Percentiles rank a stretch among this genome's conserved stretches.
Evolutionary conservation across 1,284 basidiomycete species (phyloP).

Genomic region (Trichosporon sp.): DNA sequence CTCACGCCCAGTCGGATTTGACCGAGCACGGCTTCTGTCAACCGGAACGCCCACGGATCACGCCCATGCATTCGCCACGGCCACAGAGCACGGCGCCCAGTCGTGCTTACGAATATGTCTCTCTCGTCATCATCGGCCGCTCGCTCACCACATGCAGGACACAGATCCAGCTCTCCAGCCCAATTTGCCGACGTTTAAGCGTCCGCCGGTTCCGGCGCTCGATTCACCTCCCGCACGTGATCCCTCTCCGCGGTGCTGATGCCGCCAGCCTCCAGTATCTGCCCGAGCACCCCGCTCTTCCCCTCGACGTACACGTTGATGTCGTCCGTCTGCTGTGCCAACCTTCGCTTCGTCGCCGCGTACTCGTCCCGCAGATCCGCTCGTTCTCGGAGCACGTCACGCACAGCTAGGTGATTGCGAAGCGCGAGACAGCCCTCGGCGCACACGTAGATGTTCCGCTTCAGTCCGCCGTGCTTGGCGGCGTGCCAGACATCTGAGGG

Average conservation of each 20-base stretch:
- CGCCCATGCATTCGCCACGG: not conserved
- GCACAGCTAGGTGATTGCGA: conserved; percentile 32
- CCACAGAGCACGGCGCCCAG: not conserved
- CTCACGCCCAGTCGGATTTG: not conserved
- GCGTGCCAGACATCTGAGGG: not conserved
- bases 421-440: conserved; percentile 15
- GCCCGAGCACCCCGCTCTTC: conserved; percentile 19
- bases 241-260: conserved; percentile 13
- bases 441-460: conserved; percentile 26
- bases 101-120: not conserved
- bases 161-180: not conserved
- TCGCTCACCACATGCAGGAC: no score
- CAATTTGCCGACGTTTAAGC: not conserved
- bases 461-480: not conserved
- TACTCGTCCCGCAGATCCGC: conserved; percentile 30
- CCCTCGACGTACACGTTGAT: conserved; percentile 17
- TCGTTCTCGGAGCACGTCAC: conserved; percentile 27
- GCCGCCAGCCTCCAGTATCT: conserved; percentile 1
- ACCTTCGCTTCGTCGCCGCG: conserved; percentile 11
- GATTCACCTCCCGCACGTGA: conserved; percentile 8
- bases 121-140: not conserved
- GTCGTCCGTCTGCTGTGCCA: not conserved
- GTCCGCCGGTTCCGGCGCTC: not conserved
- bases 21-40: not conserved
- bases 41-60: not conserved